A percentile compares a stretch with the other conserved stretches of the same genome.
phyloP scores from a whole-genome alignment of 371 early-diverging fungal genomes.

The Blastocladiella emersonii region DNA sequence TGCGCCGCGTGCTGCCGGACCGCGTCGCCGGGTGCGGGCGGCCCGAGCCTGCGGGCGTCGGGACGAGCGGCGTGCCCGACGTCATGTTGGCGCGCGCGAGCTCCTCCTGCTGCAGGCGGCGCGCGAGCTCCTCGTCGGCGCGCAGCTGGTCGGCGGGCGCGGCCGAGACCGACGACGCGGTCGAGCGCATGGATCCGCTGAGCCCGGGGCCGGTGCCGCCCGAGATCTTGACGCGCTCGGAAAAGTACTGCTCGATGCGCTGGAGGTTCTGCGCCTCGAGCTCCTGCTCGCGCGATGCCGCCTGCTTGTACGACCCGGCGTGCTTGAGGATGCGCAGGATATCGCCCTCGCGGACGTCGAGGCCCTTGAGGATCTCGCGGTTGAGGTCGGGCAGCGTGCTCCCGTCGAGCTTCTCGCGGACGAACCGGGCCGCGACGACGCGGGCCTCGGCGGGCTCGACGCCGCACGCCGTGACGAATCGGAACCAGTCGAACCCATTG shows the following conservation, averaged over 20 bases:
- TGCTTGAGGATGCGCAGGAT: conserved; percentile 57
- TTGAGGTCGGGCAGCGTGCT: conserved; percentile 54
- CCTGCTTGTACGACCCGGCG: conserved; percentile 19
- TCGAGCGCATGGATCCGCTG: conserved; percentile 6
- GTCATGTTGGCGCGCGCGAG: not conserved
- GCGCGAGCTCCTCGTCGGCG: conserved; percentile 33
- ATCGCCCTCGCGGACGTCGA: conserved; percentile 73
- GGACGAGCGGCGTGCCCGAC: not conserved
- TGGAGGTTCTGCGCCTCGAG: conserved; percentile 7
- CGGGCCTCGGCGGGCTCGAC: conserved; percentile 54
- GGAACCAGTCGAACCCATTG: conserved; percentile 72
- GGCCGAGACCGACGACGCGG: conserved; percentile 19
- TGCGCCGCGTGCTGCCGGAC: not conserved
- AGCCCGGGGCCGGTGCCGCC: not conserved
- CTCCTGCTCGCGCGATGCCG: conserved; percentile 2
- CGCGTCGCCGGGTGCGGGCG: not conserved
- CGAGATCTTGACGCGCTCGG: not conserved
- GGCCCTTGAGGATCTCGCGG: conserved; percentile 50
- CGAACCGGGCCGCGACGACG: conserved; percentile 65
- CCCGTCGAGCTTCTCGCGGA: conserved; percentile 66
- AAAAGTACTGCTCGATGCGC: not conserved
- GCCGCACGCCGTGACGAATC: conserved; percentile 64
- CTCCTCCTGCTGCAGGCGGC: conserved; percentile 53
- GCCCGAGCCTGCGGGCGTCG: not conserved
- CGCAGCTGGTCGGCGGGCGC: conserved; percentile 31